Base-by-base conservation (phyloP, 331 rosid species). In the Acacia concinna region DNA sequence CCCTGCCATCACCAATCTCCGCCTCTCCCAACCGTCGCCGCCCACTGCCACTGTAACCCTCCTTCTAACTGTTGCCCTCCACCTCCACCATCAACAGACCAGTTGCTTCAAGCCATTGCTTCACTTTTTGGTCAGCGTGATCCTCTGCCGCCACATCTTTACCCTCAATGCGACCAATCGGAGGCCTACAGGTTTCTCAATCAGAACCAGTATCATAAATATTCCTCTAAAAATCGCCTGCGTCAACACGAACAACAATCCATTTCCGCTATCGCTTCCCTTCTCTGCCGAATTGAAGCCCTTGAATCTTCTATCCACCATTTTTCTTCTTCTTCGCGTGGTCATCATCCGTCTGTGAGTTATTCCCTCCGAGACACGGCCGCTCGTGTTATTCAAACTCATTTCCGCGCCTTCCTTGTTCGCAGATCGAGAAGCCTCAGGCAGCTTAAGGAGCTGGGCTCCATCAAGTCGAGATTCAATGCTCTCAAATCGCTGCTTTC, bases 361-460 rank as follows among this genome's bases (percentile, higher is more conserved):
- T 49, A 25, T 67, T 81, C 98, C 74, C 97, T 93, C 7, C 88
- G 92, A 30, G 88, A 93, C 71, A 63, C 83, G 0, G 97, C 99
- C 0, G 97, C 98, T 11, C 87, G 91, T 15, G 81, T 88, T 0
- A 91, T 96, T 43, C 99, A 96, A 79, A 88, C 89, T 81, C 95
- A 90, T 57, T 96, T 91, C 80, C 93, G 98, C 10, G 88, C 94
- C 28, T 90, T 91, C 83, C 98, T 96, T 72, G 97, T 81, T 73
- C 92, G 94, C 76, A 88, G 99, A 87, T 90, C 99, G 35, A 82
- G 86, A 85, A 86, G 94, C 73, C 97, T 96, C 57, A 31, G 97
- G 31, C 84, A 88, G 84, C 97, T 96, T 62, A 91, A 91, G 77
- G 97, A 86, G 32, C 97, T 96, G 51, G 94, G 94, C 64, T 60